Evolutionary conservation across 148 eudicot genomes (phyloP).

Genomic region (Fagopyrum homotropicum): DNA sequence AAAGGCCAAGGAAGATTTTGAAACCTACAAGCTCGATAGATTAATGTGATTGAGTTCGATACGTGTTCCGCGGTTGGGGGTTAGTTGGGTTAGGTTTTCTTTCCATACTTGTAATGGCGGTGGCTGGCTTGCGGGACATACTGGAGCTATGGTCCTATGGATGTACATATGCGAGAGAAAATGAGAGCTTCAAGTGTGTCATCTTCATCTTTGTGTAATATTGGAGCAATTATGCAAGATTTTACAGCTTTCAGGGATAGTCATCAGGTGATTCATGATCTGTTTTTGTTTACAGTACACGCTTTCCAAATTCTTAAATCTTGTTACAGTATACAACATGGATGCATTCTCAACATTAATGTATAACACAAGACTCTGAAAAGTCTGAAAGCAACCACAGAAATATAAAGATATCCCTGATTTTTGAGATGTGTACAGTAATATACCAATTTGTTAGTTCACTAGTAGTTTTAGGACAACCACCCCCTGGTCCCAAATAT

Average conservation of each 20-base stretch:
- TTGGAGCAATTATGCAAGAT: neutral
- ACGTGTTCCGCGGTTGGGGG: neutral
- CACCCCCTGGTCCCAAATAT: too few species aligned
- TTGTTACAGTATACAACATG: too few species aligned
- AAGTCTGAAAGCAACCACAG: too few species aligned
- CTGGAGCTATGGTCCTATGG: neutral
- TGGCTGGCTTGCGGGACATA: neutral
- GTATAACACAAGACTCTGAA: too few species aligned
- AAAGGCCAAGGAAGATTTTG: neutral
- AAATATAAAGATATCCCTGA: too few species aligned
- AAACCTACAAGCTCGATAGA: neutral
- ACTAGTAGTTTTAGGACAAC: too few species aligned
- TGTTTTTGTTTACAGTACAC: too few species aligned
- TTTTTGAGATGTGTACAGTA: too few species aligned
- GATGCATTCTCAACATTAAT: too few species aligned
- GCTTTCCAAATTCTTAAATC: too few species aligned
- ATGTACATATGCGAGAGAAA: neutral
- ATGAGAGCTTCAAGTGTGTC: neutral
- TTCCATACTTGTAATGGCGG: constrained; percentile 2
- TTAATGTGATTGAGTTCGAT: neutral
- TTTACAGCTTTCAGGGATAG: neutral
- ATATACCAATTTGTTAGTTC: too few species aligned
- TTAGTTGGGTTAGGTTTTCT: neutral
- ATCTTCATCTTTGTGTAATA: neutral
- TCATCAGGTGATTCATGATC: too few species aligned